Evolutionary conservation across 179 eudicot genomes (phyloP), one percentile per base, ranked within the genome.

Genomic region (Silene noctiflora): DNA sequence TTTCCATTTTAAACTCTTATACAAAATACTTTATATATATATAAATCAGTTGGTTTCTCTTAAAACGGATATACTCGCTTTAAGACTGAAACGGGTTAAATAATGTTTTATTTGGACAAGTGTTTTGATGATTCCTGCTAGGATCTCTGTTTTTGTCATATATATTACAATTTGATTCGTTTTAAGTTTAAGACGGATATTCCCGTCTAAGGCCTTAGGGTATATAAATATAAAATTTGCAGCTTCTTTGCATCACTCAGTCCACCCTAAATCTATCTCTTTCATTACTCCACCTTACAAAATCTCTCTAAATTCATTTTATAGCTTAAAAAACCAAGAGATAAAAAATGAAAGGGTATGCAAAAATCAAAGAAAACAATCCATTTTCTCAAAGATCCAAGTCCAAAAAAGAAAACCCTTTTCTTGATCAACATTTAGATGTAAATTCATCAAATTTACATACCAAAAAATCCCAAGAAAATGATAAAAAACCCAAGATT

Each of bases 281-380:
- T 74, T 60, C 76, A 69, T 71, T 78, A 46, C 77, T 51, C 78
- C 78, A 67, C 74, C 70, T n/a, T 33, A 69, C 33, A 76, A 22
- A 46, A 1, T 44, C 53, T 20, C 75, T 74, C 7, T 35, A 76
- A 72, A 24, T 75, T 6, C 76, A 68, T 21, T 65, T 69, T 68
- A 8, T 44, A 22, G 6, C 13, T 35, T 4, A 33, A 16, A 33
- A 67, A 65, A 51, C 13, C 13, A 35, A 64, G 22, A 33, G 21
- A 27, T 6, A 29, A 69, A 71, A 11, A 81, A 89, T 87, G 91
- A 80, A 69, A 59, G 89, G 87, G 55, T 88, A 88, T 55, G 79
- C 86, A 69, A 90, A 85, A 81, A 85, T 87, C 75, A 85, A 81
- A 48, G 75, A 70, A 29, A 62, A 11, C 33, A 73, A 51, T 65